A percentile compares a stretch with the other conserved stretches of the same genome.
These are phyloP conservation scores for Phoma sp. DNA, from an alignment of 2,329 filamentous ascomycete genomes.

Conservation along the genomic window DNA sequence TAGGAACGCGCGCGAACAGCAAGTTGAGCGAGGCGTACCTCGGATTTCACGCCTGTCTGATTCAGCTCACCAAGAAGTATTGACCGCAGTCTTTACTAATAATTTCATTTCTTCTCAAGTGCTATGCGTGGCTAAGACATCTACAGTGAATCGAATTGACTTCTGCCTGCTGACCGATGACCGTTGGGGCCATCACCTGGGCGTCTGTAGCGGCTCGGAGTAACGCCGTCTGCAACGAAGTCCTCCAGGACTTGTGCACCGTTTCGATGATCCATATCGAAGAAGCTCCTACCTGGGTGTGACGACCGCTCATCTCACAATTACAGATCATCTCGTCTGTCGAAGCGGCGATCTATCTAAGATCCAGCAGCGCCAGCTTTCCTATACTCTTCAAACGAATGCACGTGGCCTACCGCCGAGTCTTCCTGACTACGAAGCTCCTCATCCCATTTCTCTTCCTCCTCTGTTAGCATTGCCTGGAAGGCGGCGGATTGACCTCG, in stretches of 20 bases:
- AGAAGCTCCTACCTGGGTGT: background rate
- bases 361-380: slow-evolving; percentile 45
- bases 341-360: slow-evolving; percentile 11
- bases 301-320: background rate
- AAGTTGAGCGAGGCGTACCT: background rate
- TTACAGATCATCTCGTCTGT: background rate
- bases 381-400: slow-evolving; percentile 56
- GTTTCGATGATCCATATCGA: background rate
- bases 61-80: background rate
- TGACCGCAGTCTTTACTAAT: background rate
- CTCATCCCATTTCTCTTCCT: slow-evolving; percentile 56
- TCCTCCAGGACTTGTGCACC: too few species aligned
- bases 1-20: background rate
- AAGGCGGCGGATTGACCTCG: slow-evolving; percentile 51
- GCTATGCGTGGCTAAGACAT: slow-evolving; percentile 2
- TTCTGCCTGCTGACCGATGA: background rate
- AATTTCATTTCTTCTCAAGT: slow-evolving; percentile 1
- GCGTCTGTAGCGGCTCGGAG: background rate
- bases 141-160: slow-evolving; percentile 11
- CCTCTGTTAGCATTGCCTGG: slow-evolving; percentile 47
- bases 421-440: slow-evolving; percentile 41
- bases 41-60: background rate
- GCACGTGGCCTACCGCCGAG: slow-evolving; percentile 29
- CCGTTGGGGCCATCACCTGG: background rate
- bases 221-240: too few species aligned